Percentiles rank a stretch among this genome's conserved stretches.
Conservation (phyloP, 73 alveolate genomes). For the Stentor coeruleus region DNA sequence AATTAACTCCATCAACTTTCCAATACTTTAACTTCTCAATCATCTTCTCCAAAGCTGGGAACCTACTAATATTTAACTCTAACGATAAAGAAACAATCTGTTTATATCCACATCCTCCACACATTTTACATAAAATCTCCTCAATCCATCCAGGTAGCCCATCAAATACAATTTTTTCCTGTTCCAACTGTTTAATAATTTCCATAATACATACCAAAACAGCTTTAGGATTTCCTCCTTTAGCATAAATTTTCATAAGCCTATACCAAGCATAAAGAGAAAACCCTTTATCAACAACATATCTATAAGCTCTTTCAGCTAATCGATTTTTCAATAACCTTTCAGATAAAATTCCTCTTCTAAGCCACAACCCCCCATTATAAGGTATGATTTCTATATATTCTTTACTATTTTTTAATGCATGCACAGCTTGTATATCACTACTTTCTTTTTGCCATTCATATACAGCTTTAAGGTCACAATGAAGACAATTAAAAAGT, state of each 20-base stretch:
- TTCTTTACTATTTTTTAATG: conserved; percentile 17
- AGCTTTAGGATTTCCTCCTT: conserved; percentile 57
- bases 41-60: conserved; percentile 38
- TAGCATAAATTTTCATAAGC: conserved; percentile 47
- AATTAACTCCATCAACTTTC: conserved; percentile 36
- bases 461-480: conserved; percentile 45
- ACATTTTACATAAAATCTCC: conserved; percentile 31
- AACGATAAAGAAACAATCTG: conserved; percentile 37
- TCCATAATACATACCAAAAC: conserved; percentile 61
- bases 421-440: background rate
- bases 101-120: conserved; percentile 52
- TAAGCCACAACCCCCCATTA: conserved; percentile 48
- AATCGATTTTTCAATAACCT: conserved; percentile 42
- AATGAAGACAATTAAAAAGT: conserved; percentile 31
- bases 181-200: conserved; percentile 49
- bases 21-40: conserved; percentile 37
- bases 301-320: conserved; percentile 58
- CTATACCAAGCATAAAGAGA: conserved; percentile 56
- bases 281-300: conserved; percentile 55
- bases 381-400: conserved; percentile 18
- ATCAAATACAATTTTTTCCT: conserved; percentile 34
- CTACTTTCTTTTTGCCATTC: conserved; percentile 59
- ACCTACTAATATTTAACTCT: conserved; percentile 51
- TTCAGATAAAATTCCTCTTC: conserved; percentile 59
- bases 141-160: conserved; percentile 57